Evolutionary conservation across 805 yeast species (phyloP), one percentile per base, ranked within the genome.

Genomic region (Blastobotrys parvus): DNA sequence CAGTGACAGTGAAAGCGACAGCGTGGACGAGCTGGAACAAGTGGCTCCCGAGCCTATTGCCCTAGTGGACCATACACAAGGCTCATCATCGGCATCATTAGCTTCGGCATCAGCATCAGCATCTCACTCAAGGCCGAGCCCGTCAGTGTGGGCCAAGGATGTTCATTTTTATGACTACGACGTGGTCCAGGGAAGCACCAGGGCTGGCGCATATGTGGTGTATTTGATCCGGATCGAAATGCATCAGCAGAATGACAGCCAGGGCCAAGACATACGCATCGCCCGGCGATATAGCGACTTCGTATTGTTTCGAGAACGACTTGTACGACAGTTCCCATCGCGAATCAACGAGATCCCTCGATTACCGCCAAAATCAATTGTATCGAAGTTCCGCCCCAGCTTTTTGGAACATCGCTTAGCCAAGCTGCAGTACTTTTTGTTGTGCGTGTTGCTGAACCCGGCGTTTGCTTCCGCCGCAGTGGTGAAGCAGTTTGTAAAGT

Each of bases 221-320:
- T 72, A 71, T 69, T 50, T 60, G 6, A 52, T 72, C 3, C 43
- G 50, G 3, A 60, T 72, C 18, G 63, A 61, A 15, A 69, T 72
- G 1, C 32, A 52, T 4, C 49, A 48, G 3, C 64, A 61, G 1
- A 52, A 77, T 2, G 73, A 77, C 55, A 77, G 22, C 36, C n/a
- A 13, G 6, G 64, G 62, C 1, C 55, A 64, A 1, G 48, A 51
- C 3, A 68, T 82, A 16, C 57, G 62, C 36, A 53, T 77, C 3
- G 72, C 76, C 55, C 76, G 74, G 56, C 58, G 95, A 31, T 85
- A 81, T 59, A 72, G 77, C 29, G 90, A 84, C 36, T 74, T 85
- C 47, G 78, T 62, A 32, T 48, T 45, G 25, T 65, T 85, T 29
- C 66, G 80, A 20, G 52, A 52, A 1, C 47, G 51, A 3, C 57